Conservation (phyloP, 2,329 filamentous ascomycete genomes). For the Talaromyces atroroseus region DNA sequence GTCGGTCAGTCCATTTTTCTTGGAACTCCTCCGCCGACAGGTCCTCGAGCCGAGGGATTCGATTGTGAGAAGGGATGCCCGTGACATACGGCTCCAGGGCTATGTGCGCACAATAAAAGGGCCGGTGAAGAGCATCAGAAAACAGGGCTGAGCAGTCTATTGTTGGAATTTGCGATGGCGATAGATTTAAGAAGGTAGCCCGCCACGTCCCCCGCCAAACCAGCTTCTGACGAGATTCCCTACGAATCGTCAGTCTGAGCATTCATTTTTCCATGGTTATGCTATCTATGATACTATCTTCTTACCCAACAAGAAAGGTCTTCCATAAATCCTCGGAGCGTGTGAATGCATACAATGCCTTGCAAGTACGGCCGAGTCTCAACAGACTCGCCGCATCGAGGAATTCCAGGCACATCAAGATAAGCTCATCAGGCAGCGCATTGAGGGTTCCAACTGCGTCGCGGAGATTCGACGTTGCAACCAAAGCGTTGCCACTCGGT, state of each 20-base stretch:
- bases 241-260: not conserved
- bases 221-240: constrained; percentile 35
- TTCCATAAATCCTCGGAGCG: constrained; percentile 87
- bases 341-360: constrained; percentile 79
- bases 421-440: constrained; percentile 71
- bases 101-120: constrained; percentile 82
- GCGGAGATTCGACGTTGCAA: constrained; percentile 61
- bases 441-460: constrained; percentile 60
- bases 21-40: constrained; percentile 70
- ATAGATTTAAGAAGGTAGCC: constrained; percentile 64
- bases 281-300: constrained; percentile 20
- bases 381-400: constrained; percentile 61
- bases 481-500: constrained; percentile 78
- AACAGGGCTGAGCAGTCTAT: constrained; percentile 74
- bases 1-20: constrained; percentile 67
- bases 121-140: constrained; percentile 83
- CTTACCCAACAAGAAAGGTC: constrained; percentile 75
- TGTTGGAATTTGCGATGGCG: constrained; percentile 47
- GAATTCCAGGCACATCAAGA: constrained; percentile 69
- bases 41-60: constrained; percentile 64
- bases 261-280: not conserved
- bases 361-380: constrained; percentile 70
- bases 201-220: constrained; percentile 82
- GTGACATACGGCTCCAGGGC: constrained; percentile 59
- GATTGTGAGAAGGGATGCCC: constrained; percentile 67